phyloP scores from a whole-genome alignment of 1,284 basidiomycete species.

The Ustilago tritici region DNA sequence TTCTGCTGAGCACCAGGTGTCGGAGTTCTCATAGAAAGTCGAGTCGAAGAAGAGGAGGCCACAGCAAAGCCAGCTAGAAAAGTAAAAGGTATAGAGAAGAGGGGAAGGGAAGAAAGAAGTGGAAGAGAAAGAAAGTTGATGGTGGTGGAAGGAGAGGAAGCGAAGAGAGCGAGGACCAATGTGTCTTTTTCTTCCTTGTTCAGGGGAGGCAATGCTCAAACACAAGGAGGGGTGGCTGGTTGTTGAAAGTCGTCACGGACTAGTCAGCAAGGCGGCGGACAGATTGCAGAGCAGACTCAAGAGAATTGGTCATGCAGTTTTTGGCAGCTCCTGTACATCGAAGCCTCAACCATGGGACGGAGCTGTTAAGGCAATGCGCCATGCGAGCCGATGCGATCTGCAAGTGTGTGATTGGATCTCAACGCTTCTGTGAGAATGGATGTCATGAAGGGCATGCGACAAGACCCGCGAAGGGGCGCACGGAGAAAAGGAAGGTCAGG shows the following conservation, averaged over 20 bases:
- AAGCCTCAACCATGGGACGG: neutral
- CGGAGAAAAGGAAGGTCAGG: neutral
- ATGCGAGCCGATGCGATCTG: conserved; percentile 25
- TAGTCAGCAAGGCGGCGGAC: neutral
- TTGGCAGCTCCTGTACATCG: conserved; percentile 3
- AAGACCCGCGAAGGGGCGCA: neutral
- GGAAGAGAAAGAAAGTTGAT: conserved; percentile 15
- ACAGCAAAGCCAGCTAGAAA: conserved; percentile 22
- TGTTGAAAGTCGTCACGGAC: conserved; percentile 9
- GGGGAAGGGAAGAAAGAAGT: conserved; percentile 3
- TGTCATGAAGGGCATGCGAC: neutral
- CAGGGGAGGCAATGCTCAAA: neutral
- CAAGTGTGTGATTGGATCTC: conserved; percentile 2
- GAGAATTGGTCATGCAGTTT: neutral
- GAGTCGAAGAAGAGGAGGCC: neutral
- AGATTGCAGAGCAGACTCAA: no score
- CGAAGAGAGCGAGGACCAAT: neutral
- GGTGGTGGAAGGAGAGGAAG: conserved; percentile 31
- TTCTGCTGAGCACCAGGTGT: conserved; percentile 5
- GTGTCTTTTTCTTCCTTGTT: neutral
- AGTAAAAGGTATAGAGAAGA: conserved; percentile 15
- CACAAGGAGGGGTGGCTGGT: conserved; percentile 3
- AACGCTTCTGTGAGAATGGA: neutral
- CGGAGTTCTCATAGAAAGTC: neutral
- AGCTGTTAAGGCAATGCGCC: conserved; percentile 5